These are phyloP conservation scores for Ascochyta lentis DNA, from an alignment of 2,329 filamentous ascomycete species.

Conservation along the genomic window DNA sequence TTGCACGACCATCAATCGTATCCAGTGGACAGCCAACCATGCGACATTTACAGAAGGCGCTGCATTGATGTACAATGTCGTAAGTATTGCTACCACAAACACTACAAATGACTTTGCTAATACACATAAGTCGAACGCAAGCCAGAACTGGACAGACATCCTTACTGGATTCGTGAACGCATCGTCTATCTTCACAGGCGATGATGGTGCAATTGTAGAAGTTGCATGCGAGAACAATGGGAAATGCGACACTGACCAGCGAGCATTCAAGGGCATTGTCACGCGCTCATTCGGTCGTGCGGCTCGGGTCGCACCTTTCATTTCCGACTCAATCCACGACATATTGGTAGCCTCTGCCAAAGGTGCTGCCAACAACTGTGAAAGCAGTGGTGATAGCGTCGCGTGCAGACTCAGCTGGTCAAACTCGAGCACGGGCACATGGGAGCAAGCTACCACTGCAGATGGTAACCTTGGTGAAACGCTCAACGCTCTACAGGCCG, in stretches of 20 bases:
- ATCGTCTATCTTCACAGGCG: constrained; percentile 50
- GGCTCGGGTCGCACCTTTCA: constrained; percentile 26
- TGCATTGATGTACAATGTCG: constrained; percentile 57
- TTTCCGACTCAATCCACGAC: constrained; percentile 21
- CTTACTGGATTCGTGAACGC: constrained; percentile 28
- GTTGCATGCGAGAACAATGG: constrained; percentile 66
- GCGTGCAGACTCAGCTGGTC: constrained; percentile 26
- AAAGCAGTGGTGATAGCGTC: constrained; percentile 6
- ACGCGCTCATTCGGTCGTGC: constrained; percentile 33
- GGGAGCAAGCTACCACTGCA: constrained; percentile 5
- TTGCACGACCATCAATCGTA: constrained; percentile 56
- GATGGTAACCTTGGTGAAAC: constrained; percentile 27
- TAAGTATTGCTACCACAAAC: constrained; percentile 29
- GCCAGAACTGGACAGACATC: constrained; percentile 30
- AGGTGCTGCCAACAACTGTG: constrained; percentile 28
- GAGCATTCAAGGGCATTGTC: constrained; percentile 65
- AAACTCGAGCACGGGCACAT: background rate
- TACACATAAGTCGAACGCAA: constrained; percentile 28
- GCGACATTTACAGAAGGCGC: constrained; percentile 60
- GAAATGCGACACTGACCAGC: constrained; percentile 68
- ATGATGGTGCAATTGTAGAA: constrained; percentile 69
- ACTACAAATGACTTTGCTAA: background rate
- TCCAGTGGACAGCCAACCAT: constrained; percentile 60
- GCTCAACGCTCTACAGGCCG: constrained; percentile 29
- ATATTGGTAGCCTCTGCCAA: constrained; percentile 30